phyloP scores from a whole-genome alignment of 371 early-diverging fungal species.

The Haplosporangium sp. region DNA sequence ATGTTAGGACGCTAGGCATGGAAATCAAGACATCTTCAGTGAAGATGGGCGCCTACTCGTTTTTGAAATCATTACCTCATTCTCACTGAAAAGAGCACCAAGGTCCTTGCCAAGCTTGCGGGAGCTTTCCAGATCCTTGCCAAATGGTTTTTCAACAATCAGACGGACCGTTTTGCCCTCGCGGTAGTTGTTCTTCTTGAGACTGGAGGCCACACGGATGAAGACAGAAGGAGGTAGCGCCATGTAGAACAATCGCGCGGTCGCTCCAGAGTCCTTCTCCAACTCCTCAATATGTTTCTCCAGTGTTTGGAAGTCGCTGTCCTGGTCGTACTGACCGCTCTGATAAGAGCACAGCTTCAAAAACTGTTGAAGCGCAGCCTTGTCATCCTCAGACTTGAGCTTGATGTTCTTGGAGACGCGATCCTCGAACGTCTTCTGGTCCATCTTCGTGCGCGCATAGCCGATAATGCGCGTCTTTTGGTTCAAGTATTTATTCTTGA shows the following conservation, averaged over 20 bases:
- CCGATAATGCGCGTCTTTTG: constrained; percentile 86
- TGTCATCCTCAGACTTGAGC: constrained; percentile 66
- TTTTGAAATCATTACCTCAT: constrained; percentile 69
- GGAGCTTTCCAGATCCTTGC: constrained; percentile 89
- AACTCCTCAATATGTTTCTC: constrained; percentile 65
- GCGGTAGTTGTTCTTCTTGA: constrained; percentile 75
- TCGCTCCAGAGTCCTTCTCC: constrained; percentile 62
- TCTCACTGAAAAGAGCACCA: constrained; percentile 81
- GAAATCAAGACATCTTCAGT: background rate
- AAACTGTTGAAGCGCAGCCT: constrained; percentile 74
- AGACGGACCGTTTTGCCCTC: constrained; percentile 72
- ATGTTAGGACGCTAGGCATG: too few species aligned
- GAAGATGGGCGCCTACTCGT: background rate
- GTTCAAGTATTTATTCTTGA: constrained; percentile 81
- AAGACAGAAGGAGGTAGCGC: constrained; percentile 98
- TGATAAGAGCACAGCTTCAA: constrained; percentile 83
- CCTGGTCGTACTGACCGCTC: constrained; percentile 91
- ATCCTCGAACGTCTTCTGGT: constrained; percentile 77
- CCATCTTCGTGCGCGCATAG: constrained; percentile 94
- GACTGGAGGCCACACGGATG: constrained; percentile 79
- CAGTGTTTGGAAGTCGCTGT: constrained; percentile 75
- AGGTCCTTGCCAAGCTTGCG: constrained; percentile 75
- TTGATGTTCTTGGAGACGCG: constrained; percentile 81
- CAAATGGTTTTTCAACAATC: constrained; percentile 99
- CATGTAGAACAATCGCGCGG: constrained; percentile 92